A percentile compares a stretch with the other conserved stretches of the same genome.
phyloP scores from a whole-genome alignment of 176 grass and related monocot genomes.

The Musa schizocarpa region DNA sequence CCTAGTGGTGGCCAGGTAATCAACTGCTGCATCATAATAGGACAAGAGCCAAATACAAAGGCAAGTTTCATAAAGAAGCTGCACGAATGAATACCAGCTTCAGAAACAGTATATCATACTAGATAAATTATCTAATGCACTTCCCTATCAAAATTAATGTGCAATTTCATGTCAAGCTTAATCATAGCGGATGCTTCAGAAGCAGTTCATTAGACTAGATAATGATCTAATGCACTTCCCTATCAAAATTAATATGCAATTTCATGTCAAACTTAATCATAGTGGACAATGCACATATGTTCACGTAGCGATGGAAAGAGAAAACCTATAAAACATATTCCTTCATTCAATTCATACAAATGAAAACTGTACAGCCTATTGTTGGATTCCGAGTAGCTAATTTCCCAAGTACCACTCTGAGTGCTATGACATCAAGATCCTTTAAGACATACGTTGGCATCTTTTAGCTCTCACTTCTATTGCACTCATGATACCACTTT shows the following conservation, averaged over 20 bases:
- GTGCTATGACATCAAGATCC: neutral
- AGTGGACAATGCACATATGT: neutral
- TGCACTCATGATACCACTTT: neutral
- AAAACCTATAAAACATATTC: too few relatives aligned
- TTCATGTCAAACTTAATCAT: neutral
- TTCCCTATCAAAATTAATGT: neutral
- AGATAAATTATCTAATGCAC: neutral
- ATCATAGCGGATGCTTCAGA: neutral
- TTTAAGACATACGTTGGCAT: neutral
- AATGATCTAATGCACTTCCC: neutral
- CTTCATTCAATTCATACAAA: too few relatives aligned
- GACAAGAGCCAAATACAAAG: constrained; percentile 98
- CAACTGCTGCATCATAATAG: constrained; percentile 73
- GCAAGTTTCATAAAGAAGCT: constrained; percentile 97
- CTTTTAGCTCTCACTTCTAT: neutral
- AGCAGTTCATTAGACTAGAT: neutral
- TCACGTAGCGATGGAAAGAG: neutral
- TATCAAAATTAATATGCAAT: neutral
- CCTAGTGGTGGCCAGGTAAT: constrained; percentile 84
- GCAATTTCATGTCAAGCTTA: neutral
- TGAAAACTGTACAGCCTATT: neutral
- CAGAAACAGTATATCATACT: neutral
- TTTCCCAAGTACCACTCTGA: neutral
- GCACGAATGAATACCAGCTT: constrained; percentile 12
- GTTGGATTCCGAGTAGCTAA: neutral